Percentiles rank a stretch among this genome's conserved stretches.
Evolutionary conservation across 805 yeast species (phyloP).

Genomic region (Hanseniaspora valbyensis): DNA sequence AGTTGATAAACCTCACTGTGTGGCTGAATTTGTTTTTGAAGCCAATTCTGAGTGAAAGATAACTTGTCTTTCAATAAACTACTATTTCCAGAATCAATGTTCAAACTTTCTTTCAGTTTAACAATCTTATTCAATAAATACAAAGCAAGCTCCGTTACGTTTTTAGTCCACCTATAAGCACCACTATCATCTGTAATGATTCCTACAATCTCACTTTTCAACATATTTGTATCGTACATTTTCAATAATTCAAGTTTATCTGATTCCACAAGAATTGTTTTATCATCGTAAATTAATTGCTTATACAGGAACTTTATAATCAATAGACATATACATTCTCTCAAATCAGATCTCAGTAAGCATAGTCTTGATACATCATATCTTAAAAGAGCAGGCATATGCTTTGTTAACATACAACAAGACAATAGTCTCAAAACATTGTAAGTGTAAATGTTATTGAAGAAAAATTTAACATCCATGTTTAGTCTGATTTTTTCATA

Average conservation of each 20-base stretch:
- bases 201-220: slow-evolving; percentile 64
- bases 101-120: slow-evolving; percentile 22
- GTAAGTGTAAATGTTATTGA: slow-evolving; percentile 35
- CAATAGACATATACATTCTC: slow-evolving; percentile 72
- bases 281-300: slow-evolving; percentile 42
- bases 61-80: slow-evolving; percentile 24
- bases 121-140: slow-evolving; percentile 32
- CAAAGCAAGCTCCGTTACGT: slow-evolving; percentile 58
- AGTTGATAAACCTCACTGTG: slow-evolving; percentile 62
- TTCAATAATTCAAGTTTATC: slow-evolving; percentile 28
- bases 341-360: slow-evolving; percentile 68
- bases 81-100: slow-evolving; percentile 6
- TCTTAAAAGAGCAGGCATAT: slow-evolving; percentile 71
- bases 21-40: slow-evolving; percentile 78
- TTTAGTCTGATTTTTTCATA: slow-evolving; percentile 15
- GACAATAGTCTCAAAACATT: slow-evolving; percentile 56
- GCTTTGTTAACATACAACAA: slow-evolving; percentile 69
- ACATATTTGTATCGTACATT: slow-evolving; percentile 33
- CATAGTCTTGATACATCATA: slow-evolving; percentile 76
- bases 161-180: slow-evolving; percentile 81
- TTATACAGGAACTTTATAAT: slow-evolving; percentile 62
- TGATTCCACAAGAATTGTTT: slow-evolving; percentile 22
- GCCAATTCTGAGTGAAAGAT: slow-evolving; percentile 64
- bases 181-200: slow-evolving; percentile 79
- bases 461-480: slow-evolving; percentile 12